Percentiles rank a stretch among this genome's conserved stretches.
phyloP scores from a whole-genome alignment of 495 filamentous ascomycete species.

The Aspergillus kassunensis region DNA sequence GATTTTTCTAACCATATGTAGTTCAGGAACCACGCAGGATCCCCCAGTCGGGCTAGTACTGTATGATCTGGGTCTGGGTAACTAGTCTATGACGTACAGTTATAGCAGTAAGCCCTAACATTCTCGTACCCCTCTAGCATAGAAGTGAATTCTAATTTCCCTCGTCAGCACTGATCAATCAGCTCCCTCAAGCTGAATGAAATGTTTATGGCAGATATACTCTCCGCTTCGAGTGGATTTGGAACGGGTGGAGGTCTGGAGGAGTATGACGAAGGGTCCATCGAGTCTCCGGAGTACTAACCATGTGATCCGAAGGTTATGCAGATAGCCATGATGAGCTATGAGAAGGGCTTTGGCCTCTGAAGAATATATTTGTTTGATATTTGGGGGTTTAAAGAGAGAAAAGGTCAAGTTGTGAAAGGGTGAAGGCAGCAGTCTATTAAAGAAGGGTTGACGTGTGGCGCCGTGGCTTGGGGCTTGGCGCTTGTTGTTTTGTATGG shows the following conservation, averaged over 20 bases:
- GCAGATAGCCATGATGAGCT: constrained; percentile 46
- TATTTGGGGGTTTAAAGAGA: constrained; percentile 8
- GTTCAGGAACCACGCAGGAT: not conserved
- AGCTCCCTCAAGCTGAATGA: too few relatives aligned
- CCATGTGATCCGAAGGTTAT: constrained; percentile 55
- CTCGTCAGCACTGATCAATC: not conserved
- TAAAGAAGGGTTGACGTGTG: constrained; percentile 18
- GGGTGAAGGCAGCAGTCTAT: constrained; percentile 18
- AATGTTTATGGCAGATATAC: too few relatives aligned
- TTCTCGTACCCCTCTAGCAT: constrained; percentile 52
- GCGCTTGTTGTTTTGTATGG: constrained; percentile 3
- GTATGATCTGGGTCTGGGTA: too few relatives aligned
- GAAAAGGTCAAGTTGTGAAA: constrained; percentile 8
- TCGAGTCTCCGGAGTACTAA: constrained; percentile 22
- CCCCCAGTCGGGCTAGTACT: too few relatives aligned
- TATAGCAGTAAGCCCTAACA: constrained; percentile 52
- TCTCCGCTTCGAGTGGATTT: too few relatives aligned
- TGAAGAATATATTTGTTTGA: not conserved
- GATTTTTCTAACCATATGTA: not conserved
- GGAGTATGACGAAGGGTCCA: constrained; percentile 6
- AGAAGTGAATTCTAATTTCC: constrained; percentile 44
- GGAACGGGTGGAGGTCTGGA: constrained; percentile 9
- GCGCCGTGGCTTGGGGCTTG: constrained; percentile 27
- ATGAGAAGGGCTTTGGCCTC: not conserved
- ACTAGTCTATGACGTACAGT: constrained; percentile 47